phyloP scores from a whole-genome alignment of 2,329 filamentous ascomycete species.

The Pleurostoma richardsiae region DNA sequence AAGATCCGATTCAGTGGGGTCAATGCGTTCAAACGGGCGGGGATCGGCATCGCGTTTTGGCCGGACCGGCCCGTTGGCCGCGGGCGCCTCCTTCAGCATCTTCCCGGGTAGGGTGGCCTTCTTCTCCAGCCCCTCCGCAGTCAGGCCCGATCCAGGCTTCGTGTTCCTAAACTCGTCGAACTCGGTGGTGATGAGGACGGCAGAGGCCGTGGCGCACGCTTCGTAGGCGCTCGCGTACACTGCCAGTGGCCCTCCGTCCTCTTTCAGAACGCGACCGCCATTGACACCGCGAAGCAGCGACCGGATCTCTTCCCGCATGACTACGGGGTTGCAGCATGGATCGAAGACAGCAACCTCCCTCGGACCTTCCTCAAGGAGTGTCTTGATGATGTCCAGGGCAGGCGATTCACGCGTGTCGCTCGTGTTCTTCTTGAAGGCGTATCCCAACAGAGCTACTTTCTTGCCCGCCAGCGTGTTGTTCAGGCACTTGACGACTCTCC shows the following conservation, averaged over 20 bases:
- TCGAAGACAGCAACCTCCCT: slow-evolving; percentile 65
- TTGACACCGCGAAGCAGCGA: slow-evolving; percentile 28
- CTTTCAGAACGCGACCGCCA: slow-evolving; percentile 15
- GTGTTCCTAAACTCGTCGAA: slow-evolving; percentile 43
- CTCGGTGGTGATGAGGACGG: slow-evolving; percentile 50
- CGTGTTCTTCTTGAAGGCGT: slow-evolving; percentile 77
- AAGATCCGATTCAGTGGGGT: slow-evolving; percentile 38
- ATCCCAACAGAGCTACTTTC: slow-evolving; percentile 69
- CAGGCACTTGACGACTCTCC: slow-evolving; percentile 59
- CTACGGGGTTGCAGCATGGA: slow-evolving; percentile 51
- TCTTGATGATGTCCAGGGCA: slow-evolving; percentile 62
- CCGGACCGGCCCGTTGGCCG: neutral
- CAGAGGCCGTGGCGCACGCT: slow-evolving; percentile 43
- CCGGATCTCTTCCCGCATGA: slow-evolving; percentile 46
- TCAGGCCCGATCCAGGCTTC: neutral
- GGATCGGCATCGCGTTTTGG: slow-evolving; percentile 29
- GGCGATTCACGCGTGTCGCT: slow-evolving; percentile 69
- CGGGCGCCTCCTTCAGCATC: too few species aligned
- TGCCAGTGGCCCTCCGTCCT: slow-evolving; percentile 35
- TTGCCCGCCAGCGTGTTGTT: slow-evolving; percentile 66
- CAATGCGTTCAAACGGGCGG: slow-evolving; percentile 32
- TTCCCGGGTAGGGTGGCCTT: too few species aligned
- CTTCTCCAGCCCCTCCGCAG: neutral
- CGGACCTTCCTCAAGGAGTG: slow-evolving; percentile 59
- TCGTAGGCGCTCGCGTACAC: slow-evolving; percentile 44